Evolutionary conservation across 2,329 filamentous ascomycete species (phyloP).

Genomic region (Clonostachys rosea): DNA sequence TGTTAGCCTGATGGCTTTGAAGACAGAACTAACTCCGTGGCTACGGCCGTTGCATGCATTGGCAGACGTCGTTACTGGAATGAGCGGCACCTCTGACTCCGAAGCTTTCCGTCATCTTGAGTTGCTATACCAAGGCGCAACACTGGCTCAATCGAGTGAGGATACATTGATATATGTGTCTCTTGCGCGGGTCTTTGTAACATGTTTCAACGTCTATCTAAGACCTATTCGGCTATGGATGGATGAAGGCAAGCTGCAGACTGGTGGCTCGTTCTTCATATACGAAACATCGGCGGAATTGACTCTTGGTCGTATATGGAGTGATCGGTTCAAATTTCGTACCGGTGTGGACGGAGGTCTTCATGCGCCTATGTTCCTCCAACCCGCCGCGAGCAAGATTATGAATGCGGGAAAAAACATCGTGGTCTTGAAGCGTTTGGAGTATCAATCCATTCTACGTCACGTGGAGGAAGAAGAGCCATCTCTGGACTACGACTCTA

Average conservation of each 20-base stretch:
- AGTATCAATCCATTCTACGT: not conserved
- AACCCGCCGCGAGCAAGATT: conserved; percentile 64
- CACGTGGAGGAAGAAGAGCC: conserved; percentile 26
- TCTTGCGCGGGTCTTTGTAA: conserved; percentile 68
- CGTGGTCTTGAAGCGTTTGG: conserved; percentile 71
- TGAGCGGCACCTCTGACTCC: conserved; percentile 41
- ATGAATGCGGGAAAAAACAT: conserved; percentile 88
- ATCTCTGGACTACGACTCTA: conserved; percentile 49
- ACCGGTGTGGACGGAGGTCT: conserved; percentile 53
- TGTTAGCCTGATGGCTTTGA: conserved; percentile 63
- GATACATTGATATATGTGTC: conserved; percentile 57
- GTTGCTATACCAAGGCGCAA: conserved; percentile 67
- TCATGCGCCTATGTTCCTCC: conserved; percentile 71
- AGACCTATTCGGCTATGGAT: conserved; percentile 81
- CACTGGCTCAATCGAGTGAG: conserved; percentile 64
- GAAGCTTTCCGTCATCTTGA: conserved; percentile 73
- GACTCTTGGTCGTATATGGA: conserved; percentile 63
- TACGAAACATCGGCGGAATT: conserved; percentile 50
- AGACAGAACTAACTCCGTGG: conserved; percentile 48
- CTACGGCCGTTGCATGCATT: conserved; percentile 55
- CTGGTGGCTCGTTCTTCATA: conserved; percentile 73
- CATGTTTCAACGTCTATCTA: conserved; percentile 79
- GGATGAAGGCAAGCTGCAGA: conserved; percentile 66
- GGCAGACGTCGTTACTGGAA: conserved; percentile 53
- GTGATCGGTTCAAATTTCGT: conserved; percentile 66